Evolutionary conservation across 73 alveolate species (phyloP), one percentile per base, ranked within the genome.

Genomic region (Breviolum minutum): DNA sequence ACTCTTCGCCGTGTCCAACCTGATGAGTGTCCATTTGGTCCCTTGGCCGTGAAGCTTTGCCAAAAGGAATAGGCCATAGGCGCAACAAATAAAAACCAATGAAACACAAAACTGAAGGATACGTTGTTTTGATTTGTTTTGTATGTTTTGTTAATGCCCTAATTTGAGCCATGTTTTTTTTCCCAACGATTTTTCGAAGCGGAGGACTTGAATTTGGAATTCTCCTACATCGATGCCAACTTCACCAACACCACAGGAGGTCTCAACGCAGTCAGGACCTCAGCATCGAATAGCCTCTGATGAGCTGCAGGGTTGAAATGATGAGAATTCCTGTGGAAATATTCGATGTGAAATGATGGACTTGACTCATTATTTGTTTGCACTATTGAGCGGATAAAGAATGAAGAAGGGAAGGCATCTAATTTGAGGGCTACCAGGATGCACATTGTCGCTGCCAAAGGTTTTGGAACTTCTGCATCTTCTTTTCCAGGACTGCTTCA

Each of bases 391-490:
- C n/a, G n/a, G n/a, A n/a, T n/a, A n/a, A n/a, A n/a, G n/a, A n/a
- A n/a, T n/a, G n/a, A n/a, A n/a, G n/a, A n/a, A n/a, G n/a, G n/a
- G n/a, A n/a, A n/a, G n/a, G n/a, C n/a, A n/a, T n/a, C n/a, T n/a
- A n/a, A n/a, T n/a, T n/a, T n/a, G n/a, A n/a, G n/a, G n/a, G n/a
- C n/a, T n/a, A n/a, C 74, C 11, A 11, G 74, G 24, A 66, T 66
- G 11, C 74, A 66, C 11, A 13, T 17, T 17, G 24, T 66, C 17
- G 24, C 26, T 13, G 83, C 30, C 76, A 54, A 32, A 90, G 97
- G 97, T 92, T 60, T 68, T 94, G 84, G 99, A 94, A 71, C 99
- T 94, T 61, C 73, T 94, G 99, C 99, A 94, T 94, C 86, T 94
- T 40, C 99, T 94, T 71, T 94, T 94, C 99, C 99, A 94, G 99